Percentiles rank a stretch among this genome's conserved stretches.
Evolutionary conservation across 2,329 filamentous ascomycete species (phyloP).

Genomic region (Phyllosticta citriasiana): DNA sequence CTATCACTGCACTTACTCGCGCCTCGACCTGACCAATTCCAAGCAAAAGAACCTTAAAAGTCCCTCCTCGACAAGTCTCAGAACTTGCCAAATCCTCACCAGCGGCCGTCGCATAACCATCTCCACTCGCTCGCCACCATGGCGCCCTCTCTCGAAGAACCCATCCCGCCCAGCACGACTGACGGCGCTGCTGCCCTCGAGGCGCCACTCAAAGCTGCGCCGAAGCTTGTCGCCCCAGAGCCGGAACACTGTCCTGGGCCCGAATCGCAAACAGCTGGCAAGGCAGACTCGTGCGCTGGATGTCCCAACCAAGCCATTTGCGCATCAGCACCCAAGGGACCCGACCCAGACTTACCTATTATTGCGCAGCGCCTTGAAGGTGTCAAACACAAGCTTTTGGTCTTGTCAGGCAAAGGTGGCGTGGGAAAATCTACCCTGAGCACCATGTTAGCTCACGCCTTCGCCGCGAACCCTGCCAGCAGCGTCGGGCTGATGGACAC

Average conservation of each 20-base stretch:
- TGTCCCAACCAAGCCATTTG: slow-evolving; percentile 96
- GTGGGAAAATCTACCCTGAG: slow-evolving; percentile 96
- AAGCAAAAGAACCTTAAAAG: background rate
- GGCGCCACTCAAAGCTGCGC: slow-evolving; percentile 66
- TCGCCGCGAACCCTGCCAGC: slow-evolving; percentile 67
- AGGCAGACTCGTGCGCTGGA: slow-evolving; percentile 76
- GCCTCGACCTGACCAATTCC: background rate
- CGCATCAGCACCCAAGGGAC: slow-evolving; percentile 86
- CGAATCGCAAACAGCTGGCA: slow-evolving; percentile 58
- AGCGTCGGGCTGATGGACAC: slow-evolving; percentile 96
- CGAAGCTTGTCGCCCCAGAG: slow-evolving; percentile 83
- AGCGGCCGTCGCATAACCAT: background rate
- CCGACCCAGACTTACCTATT: slow-evolving; percentile 84
- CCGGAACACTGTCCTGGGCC: slow-evolving; percentile 95
- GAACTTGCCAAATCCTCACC: background rate
- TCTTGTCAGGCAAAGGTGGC: slow-evolving; percentile 89
- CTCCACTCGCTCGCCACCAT: slow-evolving; percentile 38
- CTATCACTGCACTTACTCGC: background rate
- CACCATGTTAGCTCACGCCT: slow-evolving; percentile 76
- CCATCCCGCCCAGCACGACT: slow-evolving; percentile 42
- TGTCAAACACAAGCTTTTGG: slow-evolving; percentile 84
- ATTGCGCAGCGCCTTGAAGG: slow-evolving; percentile 74
- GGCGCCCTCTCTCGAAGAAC: slow-evolving; percentile 72
- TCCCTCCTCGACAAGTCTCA: background rate
- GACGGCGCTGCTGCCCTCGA: slow-evolving; percentile 46